Base-by-base conservation (phyloP, 768 basidiomycete genomes). In the Mycena rosella region DNA sequence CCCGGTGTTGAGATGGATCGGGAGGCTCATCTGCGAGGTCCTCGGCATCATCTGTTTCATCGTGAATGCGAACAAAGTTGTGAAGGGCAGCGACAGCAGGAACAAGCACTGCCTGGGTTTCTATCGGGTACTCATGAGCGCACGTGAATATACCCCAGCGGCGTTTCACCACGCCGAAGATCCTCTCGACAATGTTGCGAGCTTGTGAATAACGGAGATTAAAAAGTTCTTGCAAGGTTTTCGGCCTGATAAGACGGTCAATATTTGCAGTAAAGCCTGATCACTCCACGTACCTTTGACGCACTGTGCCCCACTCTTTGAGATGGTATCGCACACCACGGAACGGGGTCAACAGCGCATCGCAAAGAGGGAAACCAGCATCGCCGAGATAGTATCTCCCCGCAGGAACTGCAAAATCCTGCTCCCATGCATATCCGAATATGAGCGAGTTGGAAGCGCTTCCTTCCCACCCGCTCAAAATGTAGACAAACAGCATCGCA, bases 321-420 rank as follows among this genome's bases (percentile, higher is more conserved):
- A 77, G 57, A 34, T 78, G 76, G 47, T 78, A 78, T 2, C 64
- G 36, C 9, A 76, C 68, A 14, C 72, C 69, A 2, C 68, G 44
- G 49, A 78, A 77, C 20, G 76, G 76, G 0, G 75, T 67, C 32
- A 79, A 68, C 4, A 54, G 53, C 2, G 36, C 36, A 66, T 75
- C 69, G 60, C 76, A 74, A 17, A 52, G 24, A 2, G 68, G n/a
- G n/a, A n/a, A n/a, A n/a, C n/a, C n/a, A n/a, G n/a, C n/a, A n/a
- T n/a, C n/a, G n/a, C n/a, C n/a, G 36, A 79, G 62, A 32, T 76
- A 70, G 20, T 53, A 53, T 29, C 14, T 53, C n/a, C 38, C 38
- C 3, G 38, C 15, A 17, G 38, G 38, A 38, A 38, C 38, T 10
- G 38, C 38, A 38, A 38, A 54, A 54, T 54, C 53, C 6, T 8